Evolutionary conservation across 352 stramenopile species (phyloP), one percentile per base, ranked within the genome.

Genomic region (Globisporangium cylindrosporum): DNA sequence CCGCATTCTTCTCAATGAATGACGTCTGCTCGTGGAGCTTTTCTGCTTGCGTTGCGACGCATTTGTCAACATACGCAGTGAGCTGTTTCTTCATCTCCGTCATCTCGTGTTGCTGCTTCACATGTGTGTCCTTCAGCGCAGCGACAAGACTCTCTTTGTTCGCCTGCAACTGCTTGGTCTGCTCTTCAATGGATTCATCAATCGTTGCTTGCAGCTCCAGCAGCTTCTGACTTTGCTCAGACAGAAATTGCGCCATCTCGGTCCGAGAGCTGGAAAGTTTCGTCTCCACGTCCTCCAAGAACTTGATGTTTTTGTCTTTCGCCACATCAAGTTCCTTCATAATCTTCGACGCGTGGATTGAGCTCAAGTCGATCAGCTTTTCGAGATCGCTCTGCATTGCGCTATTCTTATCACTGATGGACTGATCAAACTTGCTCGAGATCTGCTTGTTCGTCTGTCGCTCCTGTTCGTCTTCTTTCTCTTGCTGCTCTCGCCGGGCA

Each of bases 1-100:
- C 58, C 18, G 69, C 58, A 32, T 71, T 80, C 56, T 72, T 69
- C 66, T 85, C 70, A 34, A 89, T 72, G 6, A 86, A 59, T 36
- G 59, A 34, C n/a, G 80, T 84, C 49, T 89, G 78, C 46, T 85
- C 73, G 22, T 76, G 34, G 8, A 89, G 73, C 49, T 81, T 82
- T 49, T 75, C 66, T 3, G 63, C 34, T 58, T 86, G 77, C 12
- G 51, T 74, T 46, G 81, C 69, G 24, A 82, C 73, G 59, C 75
- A 84, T 41, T 76, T 78, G 27, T 84, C 79, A 46, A 89, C 73
- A 32, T 77, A 81, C 69, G 78, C 63, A 41, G 70, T 67, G 29
- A 89, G 36, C 59, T 84, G 73, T n/a, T 55, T 22, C 62, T 87
- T 87, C 58, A 89, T 74, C 25, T 43, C 68, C 49, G 75, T 68